Evolutionary conservation across 192 early-diverging fungal species (phyloP).

Genomic region (Coemansia sp.): DNA sequence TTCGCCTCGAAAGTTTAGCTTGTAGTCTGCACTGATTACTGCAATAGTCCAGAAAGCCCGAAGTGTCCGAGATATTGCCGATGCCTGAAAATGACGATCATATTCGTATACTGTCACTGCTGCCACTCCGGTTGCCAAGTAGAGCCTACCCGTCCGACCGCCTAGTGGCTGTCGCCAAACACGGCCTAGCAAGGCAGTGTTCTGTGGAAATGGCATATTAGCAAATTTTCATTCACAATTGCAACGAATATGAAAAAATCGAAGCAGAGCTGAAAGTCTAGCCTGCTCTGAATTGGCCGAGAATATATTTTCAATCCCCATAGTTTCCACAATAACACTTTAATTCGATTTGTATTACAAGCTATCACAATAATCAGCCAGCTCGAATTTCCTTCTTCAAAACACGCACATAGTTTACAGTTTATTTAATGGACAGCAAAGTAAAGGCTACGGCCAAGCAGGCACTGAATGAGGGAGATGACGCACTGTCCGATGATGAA

Average conservation of each 20-base stretch:
- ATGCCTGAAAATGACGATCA: conserved; percentile 44
- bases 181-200: not conserved
- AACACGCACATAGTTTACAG: not conserved
- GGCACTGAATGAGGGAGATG: conserved; percentile 41
- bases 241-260: not conserved
- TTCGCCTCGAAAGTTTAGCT: conserved; percentile 75
- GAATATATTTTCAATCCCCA: not conserved
- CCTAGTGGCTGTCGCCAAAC: conserved; percentile 1
- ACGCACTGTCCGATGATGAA: conserved; percentile 73
- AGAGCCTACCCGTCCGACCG: conserved; percentile 1
- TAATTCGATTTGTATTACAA: not conserved
- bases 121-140: conserved; percentile 9
- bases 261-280: not conserved
- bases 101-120: conserved; percentile 27
- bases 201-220: not conserved
- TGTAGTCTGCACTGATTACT: conserved; percentile 64
- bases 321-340: not conserved
- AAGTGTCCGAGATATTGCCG: conserved; percentile 35
- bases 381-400: not conserved
- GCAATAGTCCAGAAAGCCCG: conserved; percentile 38
- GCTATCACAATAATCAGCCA: not conserved
- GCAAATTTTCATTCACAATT: not conserved
- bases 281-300: not conserved
- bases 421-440: conserved; percentile 32
- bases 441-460: conserved; percentile 38